Base-by-base conservation (phyloP, 2,329 filamentous ascomycete genomes). In the Metarhizium humberi region DNA sequence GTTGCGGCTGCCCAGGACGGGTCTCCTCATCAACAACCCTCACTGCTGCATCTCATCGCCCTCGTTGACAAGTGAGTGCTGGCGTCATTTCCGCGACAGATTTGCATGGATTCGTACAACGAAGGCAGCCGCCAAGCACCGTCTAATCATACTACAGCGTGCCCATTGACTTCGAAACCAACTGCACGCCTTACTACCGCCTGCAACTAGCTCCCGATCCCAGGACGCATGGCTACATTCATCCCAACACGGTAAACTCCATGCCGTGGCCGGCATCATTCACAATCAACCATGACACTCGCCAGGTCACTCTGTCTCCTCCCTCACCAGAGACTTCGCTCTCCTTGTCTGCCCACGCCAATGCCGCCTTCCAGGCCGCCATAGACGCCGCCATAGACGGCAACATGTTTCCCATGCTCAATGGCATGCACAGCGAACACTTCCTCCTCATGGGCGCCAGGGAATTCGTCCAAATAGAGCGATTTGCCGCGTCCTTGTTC, bases 401-500 rank as follows among this genome's bases (percentile, higher is more conserved):
- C 30, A 62, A 68, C 45, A 54, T 72, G 18, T 75, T 78, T 57
- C 69, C 73, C 25, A 66, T 67, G 16, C 60, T 73, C 42, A 69
- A 71, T 56, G 67, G 60, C 51, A 60, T 64, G 50, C 73, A 74
- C 62, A 74, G 73, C 62, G 75, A 78, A 60, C 66, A 64, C 58
- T 77, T 75, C 56, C 70, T 66, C 46, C 49, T 76, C 54, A 60
- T 71, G 6, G 74, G 73, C 14, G 69, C 72, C 3, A 61, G 67
- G n/a, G 59, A 57, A 10, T 61, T 64, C 18, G 66, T 73, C 49
- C 67, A 67, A 52, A 75, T 88, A 60, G 86, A 89, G 68, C 77
- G 86, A 29, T 78, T 78, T 54, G 82, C 82, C 3, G 78, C 75
- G 46, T 74, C 81, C 3, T 71, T 90, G 4, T 88, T 90, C 59